Base-by-base conservation (phyloP, 2,329 filamentous ascomycete genomes). In the Fusarium sp. region DNA sequence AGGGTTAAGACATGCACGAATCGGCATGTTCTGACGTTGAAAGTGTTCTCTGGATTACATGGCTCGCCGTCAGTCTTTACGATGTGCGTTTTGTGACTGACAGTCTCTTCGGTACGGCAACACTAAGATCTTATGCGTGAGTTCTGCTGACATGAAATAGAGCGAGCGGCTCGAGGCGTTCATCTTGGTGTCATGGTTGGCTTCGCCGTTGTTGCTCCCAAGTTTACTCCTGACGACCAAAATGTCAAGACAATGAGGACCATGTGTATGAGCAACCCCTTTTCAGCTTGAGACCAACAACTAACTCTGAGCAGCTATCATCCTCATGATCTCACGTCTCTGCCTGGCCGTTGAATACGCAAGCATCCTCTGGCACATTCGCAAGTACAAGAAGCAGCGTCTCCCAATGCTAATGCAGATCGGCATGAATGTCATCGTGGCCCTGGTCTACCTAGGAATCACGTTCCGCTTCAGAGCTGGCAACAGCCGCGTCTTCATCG, bases 11-110 rank as follows among this genome's bases (percentile, higher is more conserved):
- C 24, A 29, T 18, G 6, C 24, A 29, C 6, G 18, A 2, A 31
- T 33, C 31, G 45, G 11, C n/a, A 27, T 10, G 31, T 5, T 16
- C 33, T 68, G 13, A 76, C 35, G 4, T 4, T 18, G 1, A n/a
- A 18, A 85, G 88, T 24, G 84, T 93, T 20, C 83, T 93, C 7
- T 93, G 91, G 91, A 88, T 92, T 68, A 92, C 89, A n/a, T 93
- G 92, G 92, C 86, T 92, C 39, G 85, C 91, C 68, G 88, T 90
- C 27, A 87, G 88, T 9, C 82, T 93, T 2, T 92, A 91, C 79
- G 92, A 93, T 80, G 88, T 93, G 39, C 90, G 91, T 1, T 93
- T 92, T 78, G 87, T 89, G 1, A 86, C 89, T 27, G 91, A 93
- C 80, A 91, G 88, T 43, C 84, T 93, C 37, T 91, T 92, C 75